Conservation (phyloP, 345 rosid species). For the Brassica rapa region DNA sequence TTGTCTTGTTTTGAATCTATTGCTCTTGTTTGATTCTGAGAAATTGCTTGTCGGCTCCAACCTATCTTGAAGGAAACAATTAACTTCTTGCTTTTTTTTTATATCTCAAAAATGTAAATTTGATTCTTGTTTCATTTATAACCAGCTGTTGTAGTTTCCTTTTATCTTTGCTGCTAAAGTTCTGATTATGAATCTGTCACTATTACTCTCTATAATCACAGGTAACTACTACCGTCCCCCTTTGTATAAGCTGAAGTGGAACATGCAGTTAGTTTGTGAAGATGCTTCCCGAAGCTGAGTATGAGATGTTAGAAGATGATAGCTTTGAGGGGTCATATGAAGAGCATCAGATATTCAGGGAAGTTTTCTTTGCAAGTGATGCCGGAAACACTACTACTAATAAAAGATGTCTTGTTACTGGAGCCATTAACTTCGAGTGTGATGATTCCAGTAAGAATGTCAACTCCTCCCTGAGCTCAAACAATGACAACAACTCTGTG, state of each 20-base stretch:
- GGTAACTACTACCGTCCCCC: conserved; percentile 7
- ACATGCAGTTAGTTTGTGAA: conserved; percentile 37
- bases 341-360: conserved; percentile 56
- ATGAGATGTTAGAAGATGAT: conserved; percentile 47
- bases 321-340: conserved; percentile 62
- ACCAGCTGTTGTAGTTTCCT: not conserved
- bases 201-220: conserved; percentile 10
- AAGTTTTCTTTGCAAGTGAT: conserved; percentile 59
- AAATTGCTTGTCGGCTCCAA: not conserved
- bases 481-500: conserved; percentile 62
- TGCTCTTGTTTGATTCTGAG: conserved; percentile 18
- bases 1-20: conserved; percentile 6
- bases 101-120: not conserved
- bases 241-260: conserved; percentile 22
- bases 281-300: conserved; percentile 41
- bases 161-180: not conserved
- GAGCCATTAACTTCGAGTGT: conserved; percentile 50
- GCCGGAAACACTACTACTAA: conserved; percentile 42
- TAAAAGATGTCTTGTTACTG: conserved; percentile 52
- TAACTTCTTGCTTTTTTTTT: not conserved
- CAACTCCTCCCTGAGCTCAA: conserved; percentile 48
- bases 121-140: conserved; percentile 8
- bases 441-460: conserved; percentile 49
- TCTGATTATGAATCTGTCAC: not conserved
- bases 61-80: not conserved